Conservation (phyloP, 2,329 filamentous ascomycete species). For the Gnomoniopsis smithogilvyi region DNA sequence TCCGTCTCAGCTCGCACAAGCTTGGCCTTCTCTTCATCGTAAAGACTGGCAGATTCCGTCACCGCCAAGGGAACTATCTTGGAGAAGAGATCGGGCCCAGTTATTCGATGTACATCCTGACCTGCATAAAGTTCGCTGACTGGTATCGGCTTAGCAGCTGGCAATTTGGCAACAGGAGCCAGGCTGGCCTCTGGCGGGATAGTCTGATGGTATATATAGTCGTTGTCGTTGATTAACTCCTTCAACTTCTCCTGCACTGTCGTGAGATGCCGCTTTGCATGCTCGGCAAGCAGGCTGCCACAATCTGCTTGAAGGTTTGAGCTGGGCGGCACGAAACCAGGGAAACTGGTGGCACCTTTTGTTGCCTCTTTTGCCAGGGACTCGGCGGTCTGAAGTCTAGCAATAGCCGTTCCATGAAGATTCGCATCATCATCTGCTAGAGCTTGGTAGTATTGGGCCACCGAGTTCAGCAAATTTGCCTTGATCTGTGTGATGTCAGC, state of each 20-base stretch:
- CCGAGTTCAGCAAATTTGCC: conserved; percentile 74
- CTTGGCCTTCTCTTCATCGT: conserved; percentile 98
- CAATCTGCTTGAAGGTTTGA: conserved; percentile 84
- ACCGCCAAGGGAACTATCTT: conserved; percentile 96
- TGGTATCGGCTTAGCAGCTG: conserved; percentile 93
- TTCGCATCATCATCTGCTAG: conserved; percentile 86
- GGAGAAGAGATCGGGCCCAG: conserved; percentile 93
- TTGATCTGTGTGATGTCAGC: conserved; percentile 55
- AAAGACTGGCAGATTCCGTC: conserved; percentile 93
- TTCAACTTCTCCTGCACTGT: conserved; percentile 77
- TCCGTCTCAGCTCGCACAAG: conserved; percentile 90
- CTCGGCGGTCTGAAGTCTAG: conserved; percentile 79
- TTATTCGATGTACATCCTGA: conserved; percentile 95
- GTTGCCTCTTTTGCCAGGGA: conserved; percentile 74
- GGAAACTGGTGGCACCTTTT: conserved; percentile 74
- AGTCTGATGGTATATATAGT: conserved; percentile 95
- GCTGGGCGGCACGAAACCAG: conserved; percentile 71
- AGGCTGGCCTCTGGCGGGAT: conserved; percentile 84
- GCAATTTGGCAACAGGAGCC: conserved; percentile 79
- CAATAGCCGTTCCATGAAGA: conserved; percentile 80
- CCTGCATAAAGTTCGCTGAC: conserved; percentile 96
- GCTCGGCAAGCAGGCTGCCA: conserved; percentile 68
- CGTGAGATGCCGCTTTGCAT: conserved; percentile 77
- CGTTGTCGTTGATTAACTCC: conserved; percentile 84
- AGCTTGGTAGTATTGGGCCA: conserved; percentile 93